Evolutionary conservation across 306 rosid species (phyloP).

Genomic region (Fagus sylvatica): DNA sequence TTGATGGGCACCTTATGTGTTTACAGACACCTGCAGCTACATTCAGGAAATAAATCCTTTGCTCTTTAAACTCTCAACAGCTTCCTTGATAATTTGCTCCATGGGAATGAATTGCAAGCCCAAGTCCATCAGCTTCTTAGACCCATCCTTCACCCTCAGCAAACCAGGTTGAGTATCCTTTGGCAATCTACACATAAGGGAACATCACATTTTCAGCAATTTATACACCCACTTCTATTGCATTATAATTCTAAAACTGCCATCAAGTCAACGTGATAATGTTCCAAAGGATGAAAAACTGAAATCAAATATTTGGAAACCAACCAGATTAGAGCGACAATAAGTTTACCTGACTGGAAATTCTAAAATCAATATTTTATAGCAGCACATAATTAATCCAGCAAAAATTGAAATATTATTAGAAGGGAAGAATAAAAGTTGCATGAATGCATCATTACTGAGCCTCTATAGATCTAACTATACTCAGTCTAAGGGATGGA

Average conservation of each 20-base stretch:
- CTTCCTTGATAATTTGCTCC: constrained; percentile 86
- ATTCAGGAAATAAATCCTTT: constrained; percentile 64
- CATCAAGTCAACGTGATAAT: neutral
- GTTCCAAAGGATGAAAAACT: neutral
- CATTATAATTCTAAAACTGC: neutral
- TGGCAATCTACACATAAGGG: constrained; percentile 44
- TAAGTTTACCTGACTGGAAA: neutral
- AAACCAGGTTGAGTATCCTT: constrained; percentile 77
- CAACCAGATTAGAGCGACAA: too few species aligned
- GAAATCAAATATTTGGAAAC: neutral
- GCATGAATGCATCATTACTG: too few species aligned
- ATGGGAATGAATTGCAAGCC: constrained; percentile 76
- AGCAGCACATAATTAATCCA: neutral
- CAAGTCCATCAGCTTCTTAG: constrained; percentile 66
- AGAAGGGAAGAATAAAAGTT: neutral
- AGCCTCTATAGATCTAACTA: neutral
- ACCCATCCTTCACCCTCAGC: constrained; percentile 63
- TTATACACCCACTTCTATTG: neutral
- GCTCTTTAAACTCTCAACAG: constrained; percentile 74
- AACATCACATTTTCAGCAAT: constrained; percentile 10
- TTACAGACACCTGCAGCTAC: neutral
- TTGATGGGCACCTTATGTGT: neutral
- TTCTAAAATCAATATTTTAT: neutral
- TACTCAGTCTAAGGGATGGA: neutral
- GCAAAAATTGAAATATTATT: neutral